Evolutionary conservation across 2,329 filamentous ascomycete species (phyloP), one percentile per base, ranked within the genome.

Genomic region (Conoideocrella luteorostrata): DNA sequence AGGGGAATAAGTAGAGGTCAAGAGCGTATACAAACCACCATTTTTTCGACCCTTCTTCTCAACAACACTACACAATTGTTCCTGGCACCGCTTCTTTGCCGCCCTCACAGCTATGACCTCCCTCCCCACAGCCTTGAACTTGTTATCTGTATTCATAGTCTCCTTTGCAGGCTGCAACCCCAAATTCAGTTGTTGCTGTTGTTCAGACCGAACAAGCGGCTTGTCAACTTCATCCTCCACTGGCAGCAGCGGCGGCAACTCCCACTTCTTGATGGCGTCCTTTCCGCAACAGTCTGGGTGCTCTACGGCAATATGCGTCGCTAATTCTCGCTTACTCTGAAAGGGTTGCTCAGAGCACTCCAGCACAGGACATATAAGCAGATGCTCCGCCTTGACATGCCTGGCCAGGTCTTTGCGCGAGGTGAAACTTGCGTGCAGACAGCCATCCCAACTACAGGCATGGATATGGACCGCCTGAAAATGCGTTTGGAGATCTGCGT

Each of bases 321-420:
- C 56, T 2, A 72, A 52, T 4, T 63, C 46, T n/a, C 61, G 61
- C 5, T 50, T 52, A 30, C 43, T 63, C n/a, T 52, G 50, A 29
- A 69, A 68, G 1, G 52, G 49, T n/a, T 52, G 53, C 39, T 69
- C 65, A 26, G 56, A 53, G 43, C 69, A 72, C 1, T 61, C 64
- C 0, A 56, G 50, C 1, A 61, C 57, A 0, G 69, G 69, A 23
- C 69, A 72, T 21, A 66, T 52, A 22, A 71, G 58, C 10, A 71
- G 56, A 46, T 72, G 69, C 37, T 70, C 63, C 17, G 56, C 55
- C 44, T 71, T 68, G 30, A 72, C 66, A 45, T 72, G 69, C 55
- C 67, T 65, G 13, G 62, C 58, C 24, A 71, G 59, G 7, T 60
- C 66, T 26, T 63, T 60, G 12, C 56, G 58, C 2, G 64, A 63